Percentiles rank a stretch among this genome's conserved stretches.
These are phyloP conservation scores for Adansonia grandidieri DNA, from an alignment of 441 rosid species.

Conservation along the genomic window DNA sequence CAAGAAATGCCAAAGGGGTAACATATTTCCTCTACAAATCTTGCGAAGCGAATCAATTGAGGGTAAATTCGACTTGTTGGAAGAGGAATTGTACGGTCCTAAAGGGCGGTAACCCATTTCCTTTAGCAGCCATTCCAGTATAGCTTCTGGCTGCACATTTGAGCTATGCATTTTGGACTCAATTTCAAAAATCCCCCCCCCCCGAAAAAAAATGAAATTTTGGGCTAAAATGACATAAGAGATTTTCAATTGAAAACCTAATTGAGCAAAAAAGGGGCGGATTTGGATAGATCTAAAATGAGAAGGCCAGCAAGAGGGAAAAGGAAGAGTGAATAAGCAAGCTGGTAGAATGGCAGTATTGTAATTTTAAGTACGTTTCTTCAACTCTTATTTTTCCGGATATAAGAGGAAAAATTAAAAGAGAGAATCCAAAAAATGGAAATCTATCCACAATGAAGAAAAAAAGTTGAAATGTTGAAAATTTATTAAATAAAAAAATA, in stretches of 20 bases:
- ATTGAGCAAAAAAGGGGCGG: background rate
- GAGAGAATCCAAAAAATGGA: too few relatives aligned
- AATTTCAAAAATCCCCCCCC: background rate
- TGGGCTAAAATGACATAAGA: constrained; percentile 3
- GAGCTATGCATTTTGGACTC: constrained; percentile 54
- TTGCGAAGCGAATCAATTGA: constrained; percentile 68
- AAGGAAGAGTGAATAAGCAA: background rate
- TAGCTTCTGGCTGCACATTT: constrained; percentile 68
- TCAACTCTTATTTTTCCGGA: background rate
- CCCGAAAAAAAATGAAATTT: background rate
- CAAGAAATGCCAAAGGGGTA: constrained; percentile 73
- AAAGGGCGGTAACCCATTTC: constrained; percentile 86
- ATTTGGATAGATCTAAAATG: constrained; percentile 3
- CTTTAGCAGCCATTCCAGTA: constrained; percentile 82
- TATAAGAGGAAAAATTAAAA: background rate
- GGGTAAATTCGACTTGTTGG: constrained; percentile 64
- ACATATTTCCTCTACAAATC: constrained; percentile 88
- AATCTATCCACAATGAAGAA: too few relatives aligned
- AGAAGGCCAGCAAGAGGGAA: constrained; percentile 9
- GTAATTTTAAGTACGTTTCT: background rate
- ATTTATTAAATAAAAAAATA: too few relatives aligned
- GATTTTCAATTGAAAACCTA: constrained; percentile 13
- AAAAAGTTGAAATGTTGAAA: too few relatives aligned
- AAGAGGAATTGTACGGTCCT: constrained; percentile 68
- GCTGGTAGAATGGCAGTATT: constrained; percentile 18